Evolutionary conservation across 75 land plant species (phyloP).

Genomic region (Isoetes taiwanensis): DNA sequence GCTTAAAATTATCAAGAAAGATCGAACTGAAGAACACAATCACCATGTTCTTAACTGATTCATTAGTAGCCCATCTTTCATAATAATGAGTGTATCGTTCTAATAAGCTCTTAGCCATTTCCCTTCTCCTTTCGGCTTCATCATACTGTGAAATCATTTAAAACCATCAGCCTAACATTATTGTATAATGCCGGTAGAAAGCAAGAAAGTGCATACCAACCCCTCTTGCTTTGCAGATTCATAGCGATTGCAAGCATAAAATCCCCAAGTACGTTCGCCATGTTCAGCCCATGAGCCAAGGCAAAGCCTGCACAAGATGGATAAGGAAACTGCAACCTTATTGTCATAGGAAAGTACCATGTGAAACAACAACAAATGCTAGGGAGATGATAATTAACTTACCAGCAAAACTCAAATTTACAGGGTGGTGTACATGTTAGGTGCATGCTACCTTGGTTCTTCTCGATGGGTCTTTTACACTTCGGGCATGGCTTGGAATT

Average conservation of each 20-base stretch:
- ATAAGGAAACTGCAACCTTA: no score
- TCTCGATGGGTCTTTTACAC: constrained; percentile 95
- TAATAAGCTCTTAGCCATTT: constrained; percentile 90
- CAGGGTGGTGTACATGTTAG: constrained; percentile 93
- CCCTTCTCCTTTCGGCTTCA: constrained; percentile 83
- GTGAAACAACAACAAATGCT: not conserved
- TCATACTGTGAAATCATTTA: constrained; percentile 71
- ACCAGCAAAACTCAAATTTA: constrained; percentile 98
- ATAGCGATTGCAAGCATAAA: constrained; percentile 94
- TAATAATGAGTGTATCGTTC: constrained; percentile 96
- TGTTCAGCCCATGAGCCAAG: constrained; percentile 97
- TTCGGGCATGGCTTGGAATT: constrained; percentile 96
- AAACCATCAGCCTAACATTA: no score
- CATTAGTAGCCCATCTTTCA: constrained; percentile 95
- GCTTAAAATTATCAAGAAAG: no score
- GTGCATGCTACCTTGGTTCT: constrained; percentile 96
- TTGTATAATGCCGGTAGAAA: no score
- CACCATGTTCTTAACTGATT: constrained; percentile 63
- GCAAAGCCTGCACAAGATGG: constrained; percentile 53
- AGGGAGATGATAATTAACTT: constrained; percentile 4
- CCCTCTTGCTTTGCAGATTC: constrained; percentile 97
- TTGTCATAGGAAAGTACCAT: no score
- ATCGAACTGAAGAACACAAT: no score
- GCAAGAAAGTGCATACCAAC: constrained; percentile 52
- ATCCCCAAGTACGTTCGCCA: constrained; percentile 95